Evolutionary conservation across 257 asterid genomes (phyloP).

Genomic region (Marsdenia floribunda): DNA sequence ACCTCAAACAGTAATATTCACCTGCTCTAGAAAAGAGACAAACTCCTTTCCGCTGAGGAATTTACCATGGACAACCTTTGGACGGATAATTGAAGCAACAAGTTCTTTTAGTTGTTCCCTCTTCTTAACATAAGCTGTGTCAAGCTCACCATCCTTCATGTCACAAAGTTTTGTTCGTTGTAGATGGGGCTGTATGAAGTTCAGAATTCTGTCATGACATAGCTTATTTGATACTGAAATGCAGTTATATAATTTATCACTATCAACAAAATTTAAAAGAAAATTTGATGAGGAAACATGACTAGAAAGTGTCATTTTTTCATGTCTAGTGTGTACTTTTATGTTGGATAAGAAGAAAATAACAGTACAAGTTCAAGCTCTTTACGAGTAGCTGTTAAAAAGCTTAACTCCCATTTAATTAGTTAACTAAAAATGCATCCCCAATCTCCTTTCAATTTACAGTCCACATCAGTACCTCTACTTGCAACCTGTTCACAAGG

Average conservation of each 20-base stretch:
- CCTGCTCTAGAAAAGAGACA: conserved; percentile 86
- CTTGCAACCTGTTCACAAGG: not conserved
- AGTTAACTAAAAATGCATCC: not conserved
- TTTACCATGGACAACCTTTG: conserved; percentile 99
- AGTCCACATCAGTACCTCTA: not conserved
- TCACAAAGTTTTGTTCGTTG: conserved; percentile 95
- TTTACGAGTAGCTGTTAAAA: not conserved
- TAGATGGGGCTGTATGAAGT: conserved; percentile 80
- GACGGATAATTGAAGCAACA: conserved; percentile 74
- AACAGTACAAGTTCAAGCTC: not conserved
- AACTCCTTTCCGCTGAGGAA: conserved; percentile 85
- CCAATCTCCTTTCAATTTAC: not conserved
- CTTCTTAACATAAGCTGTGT: conserved; percentile 69
- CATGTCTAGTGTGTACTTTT: not conserved
- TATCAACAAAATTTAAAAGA: not conserved
- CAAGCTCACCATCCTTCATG: conserved; percentile 80
- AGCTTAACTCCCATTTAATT: not conserved
- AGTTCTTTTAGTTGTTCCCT: conserved; percentile 71
- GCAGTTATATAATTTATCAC: not conserved
- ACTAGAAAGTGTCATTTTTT: not conserved
- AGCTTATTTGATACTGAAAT: conserved; percentile 5
- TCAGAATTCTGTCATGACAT: conserved; percentile 18
- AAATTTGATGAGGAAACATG: not conserved
- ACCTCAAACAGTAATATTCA: conserved; percentile 24
- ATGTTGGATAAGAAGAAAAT: not conserved